Evolutionary conservation across 164 flowering plant species (phyloP).

Genomic region (Kalanchoe fedtschenkoi): DNA sequence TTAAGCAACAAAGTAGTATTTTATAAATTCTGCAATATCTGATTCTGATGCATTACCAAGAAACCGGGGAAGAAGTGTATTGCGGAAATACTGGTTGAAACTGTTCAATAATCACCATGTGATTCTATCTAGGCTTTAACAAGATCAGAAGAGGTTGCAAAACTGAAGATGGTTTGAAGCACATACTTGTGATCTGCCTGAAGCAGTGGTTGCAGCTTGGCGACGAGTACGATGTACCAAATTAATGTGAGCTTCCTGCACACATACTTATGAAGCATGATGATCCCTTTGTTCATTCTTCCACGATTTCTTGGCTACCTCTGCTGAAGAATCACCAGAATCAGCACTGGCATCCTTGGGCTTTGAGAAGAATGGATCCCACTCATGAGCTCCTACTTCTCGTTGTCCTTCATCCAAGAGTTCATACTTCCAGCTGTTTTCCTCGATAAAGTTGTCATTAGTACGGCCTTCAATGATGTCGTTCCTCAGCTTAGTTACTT

Average conservation of each 20-base stretch:
- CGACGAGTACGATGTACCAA: no score
- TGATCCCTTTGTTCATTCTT: slow-evolving; percentile 67
- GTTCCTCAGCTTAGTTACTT: slow-evolving; percentile 69
- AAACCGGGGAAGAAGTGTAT: no score
- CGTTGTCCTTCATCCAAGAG: slow-evolving; percentile 76
- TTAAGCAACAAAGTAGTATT: no score
- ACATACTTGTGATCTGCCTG: background rate
- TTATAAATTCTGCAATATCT: no score
- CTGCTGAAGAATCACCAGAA: slow-evolving; percentile 42
- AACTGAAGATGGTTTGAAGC: background rate
- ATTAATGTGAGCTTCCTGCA: background rate
- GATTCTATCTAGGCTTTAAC: background rate
- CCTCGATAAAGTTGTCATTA: slow-evolving; percentile 65
- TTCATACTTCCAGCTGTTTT: slow-evolving; percentile 85
- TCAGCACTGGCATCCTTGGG: slow-evolving; percentile 48
- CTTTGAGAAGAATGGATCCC: slow-evolving; percentile 93
- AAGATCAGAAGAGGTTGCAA: background rate
- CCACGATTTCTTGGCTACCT: slow-evolving; percentile 79
- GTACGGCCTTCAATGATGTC: slow-evolving; percentile 58
- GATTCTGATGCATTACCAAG: no score
- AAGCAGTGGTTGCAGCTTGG: background rate
- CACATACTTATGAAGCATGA: background rate
- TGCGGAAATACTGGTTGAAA: no score
- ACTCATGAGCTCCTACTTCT: slow-evolving; percentile 67
- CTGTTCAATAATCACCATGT: no score